Percentiles rank a stretch among this genome's conserved stretches.
phyloP scores from a whole-genome alignment of 208 protist genomes.

The Trypanosoma mega region DNA sequence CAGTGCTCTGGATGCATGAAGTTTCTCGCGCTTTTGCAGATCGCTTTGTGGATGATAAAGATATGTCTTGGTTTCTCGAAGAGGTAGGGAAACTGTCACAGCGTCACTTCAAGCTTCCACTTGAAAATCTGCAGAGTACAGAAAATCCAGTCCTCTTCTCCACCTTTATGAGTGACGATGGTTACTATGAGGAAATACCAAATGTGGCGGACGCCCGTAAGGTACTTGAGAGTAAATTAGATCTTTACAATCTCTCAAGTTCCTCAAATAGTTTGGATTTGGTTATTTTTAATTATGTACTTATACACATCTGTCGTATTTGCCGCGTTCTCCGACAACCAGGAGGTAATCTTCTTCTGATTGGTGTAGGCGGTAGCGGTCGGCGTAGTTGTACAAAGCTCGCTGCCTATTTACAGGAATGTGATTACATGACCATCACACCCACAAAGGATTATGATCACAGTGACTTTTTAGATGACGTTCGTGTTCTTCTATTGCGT shows the following conservation, averaged over 20 bases:
- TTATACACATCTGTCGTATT: constrained; percentile 96
- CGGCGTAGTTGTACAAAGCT: constrained; percentile 94
- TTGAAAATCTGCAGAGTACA: constrained; percentile 20
- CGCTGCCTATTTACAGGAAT: constrained; percentile 93
- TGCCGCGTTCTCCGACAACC: constrained; percentile 95
- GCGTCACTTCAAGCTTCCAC: constrained; percentile 76
- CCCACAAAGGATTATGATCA: constrained; percentile 94
- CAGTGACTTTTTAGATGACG: constrained; percentile 95
- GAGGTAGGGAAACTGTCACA: constrained; percentile 76
- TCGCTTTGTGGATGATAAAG: constrained; percentile 91
- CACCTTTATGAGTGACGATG: constrained; percentile 82
- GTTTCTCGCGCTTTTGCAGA: constrained; percentile 94
- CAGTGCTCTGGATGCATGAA: constrained; percentile 95
- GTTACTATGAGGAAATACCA: constrained; percentile 86
- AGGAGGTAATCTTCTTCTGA: constrained; percentile 93
- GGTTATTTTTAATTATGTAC: constrained; percentile 96
- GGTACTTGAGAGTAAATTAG: constrained; percentile 85
- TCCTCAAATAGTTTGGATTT: constrained; percentile 88
- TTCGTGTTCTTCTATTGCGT: constrained; percentile 89
- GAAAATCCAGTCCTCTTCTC: constrained; percentile 71
- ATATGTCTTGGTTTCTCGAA: constrained; percentile 87
- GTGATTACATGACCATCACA: constrained; percentile 92
- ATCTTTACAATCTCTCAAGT: constrained; percentile 84
- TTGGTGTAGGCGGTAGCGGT: constrained; percentile 97
- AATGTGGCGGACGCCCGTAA: constrained; percentile 72